Evolutionary conservation across 345 rosid species (phyloP).

Genomic region (Lumnitzera littorea): DNA sequence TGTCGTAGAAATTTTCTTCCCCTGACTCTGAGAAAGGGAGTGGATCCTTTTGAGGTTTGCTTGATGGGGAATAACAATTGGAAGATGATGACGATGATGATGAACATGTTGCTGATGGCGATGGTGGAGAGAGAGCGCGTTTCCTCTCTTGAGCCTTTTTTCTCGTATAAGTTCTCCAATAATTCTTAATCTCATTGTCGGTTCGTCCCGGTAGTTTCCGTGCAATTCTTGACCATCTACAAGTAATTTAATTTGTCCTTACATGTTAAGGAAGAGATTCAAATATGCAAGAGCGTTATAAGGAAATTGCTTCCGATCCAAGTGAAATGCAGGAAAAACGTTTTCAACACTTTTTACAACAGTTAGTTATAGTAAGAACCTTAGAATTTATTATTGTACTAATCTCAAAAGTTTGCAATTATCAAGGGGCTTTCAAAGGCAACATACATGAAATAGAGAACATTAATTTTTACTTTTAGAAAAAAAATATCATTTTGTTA

Average conservation of each 20-base stretch:
- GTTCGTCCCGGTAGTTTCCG: constrained; percentile 89
- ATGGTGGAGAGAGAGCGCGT: constrained; percentile 30
- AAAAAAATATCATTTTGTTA: background rate
- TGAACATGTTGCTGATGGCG: constrained; percentile 24
- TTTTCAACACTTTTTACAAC: too few species aligned
- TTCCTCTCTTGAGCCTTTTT: constrained; percentile 81
- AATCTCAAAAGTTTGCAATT: too few species aligned
- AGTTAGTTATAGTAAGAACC: too few species aligned
- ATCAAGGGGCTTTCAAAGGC: too few species aligned
- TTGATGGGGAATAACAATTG: constrained; percentile 49
- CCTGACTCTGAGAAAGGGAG: constrained; percentile 35
- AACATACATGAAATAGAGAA: too few species aligned
- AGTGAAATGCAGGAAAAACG: too few species aligned
- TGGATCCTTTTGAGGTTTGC: constrained; percentile 36
- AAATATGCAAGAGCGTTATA: background rate
- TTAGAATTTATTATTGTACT: too few species aligned
- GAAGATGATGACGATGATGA: constrained; percentile 33
- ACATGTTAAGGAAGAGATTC: background rate
- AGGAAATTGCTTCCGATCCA: background rate
- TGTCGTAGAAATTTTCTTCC: constrained; percentile 62
- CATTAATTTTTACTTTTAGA: too few species aligned
- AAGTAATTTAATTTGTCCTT: background rate
- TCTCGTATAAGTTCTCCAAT: constrained; percentile 90
- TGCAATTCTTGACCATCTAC: constrained; percentile 98
- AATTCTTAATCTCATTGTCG: constrained; percentile 95